Percentiles rank a stretch among this genome's conserved stretches.
Conservation (phyloP, 345 rosid genomes). For the Brassica nigra region DNA sequence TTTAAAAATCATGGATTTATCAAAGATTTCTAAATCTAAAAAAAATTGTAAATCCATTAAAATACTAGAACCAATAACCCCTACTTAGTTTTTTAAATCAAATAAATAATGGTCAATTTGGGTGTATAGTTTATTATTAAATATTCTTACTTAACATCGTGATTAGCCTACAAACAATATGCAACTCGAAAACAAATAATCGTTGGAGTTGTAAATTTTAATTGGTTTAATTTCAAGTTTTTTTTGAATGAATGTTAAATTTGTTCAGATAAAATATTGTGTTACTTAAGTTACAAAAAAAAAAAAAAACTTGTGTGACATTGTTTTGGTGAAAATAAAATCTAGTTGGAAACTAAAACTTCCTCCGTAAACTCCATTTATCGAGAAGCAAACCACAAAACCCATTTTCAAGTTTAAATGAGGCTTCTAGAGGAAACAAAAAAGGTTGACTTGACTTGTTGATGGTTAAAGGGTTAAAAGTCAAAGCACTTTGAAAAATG, state of each 20-base stretch:
- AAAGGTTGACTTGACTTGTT: constrained; percentile 43
- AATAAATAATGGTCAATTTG: constrained; percentile 24
- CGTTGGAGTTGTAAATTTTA: not conserved
- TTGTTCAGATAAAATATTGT: no score
- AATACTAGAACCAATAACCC: no score
- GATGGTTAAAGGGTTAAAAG: constrained; percentile 32
- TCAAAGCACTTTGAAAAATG: constrained; percentile 42
- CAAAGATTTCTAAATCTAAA: no score
- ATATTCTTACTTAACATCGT: constrained; percentile 6
- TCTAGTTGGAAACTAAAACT: no score
- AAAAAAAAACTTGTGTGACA: no score
- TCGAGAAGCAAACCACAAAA: no score
- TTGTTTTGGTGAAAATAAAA: no score
- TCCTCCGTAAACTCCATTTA: no score
- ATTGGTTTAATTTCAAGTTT: constrained; percentile 6
- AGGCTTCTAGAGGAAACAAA: constrained; percentile 36
- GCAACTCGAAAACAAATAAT: not conserved
- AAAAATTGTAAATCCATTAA: no score
- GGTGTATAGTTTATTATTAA: constrained; percentile 28
- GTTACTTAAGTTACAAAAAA: no score
- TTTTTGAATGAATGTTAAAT: no score
- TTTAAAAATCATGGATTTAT: no score
- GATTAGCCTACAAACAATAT: not conserved
- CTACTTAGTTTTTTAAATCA: not conserved
- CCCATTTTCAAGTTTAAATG: not conserved